phyloP scores from a whole-genome alignment of 148 eudicot genomes.

The Heliosperma pusillum region DNA sequence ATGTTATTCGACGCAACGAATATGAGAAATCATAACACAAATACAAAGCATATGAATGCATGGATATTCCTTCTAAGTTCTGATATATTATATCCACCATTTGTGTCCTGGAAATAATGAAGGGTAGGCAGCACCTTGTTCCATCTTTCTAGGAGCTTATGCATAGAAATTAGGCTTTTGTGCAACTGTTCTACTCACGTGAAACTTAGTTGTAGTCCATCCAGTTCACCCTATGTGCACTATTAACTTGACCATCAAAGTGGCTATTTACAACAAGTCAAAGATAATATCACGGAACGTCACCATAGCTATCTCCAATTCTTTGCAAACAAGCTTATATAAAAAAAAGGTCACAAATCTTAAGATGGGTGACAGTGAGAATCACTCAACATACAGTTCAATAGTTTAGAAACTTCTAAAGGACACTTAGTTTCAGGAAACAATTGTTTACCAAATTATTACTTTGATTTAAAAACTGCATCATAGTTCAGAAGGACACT shows the following conservation, averaged over 20 bases:
- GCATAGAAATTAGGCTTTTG: neutral
- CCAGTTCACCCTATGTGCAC: neutral
- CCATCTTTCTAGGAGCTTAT: neutral
- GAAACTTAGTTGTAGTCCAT: neutral
- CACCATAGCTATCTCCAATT: neutral
- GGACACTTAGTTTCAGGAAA: too few species aligned
- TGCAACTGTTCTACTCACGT: neutral
- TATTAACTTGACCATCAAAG: neutral
- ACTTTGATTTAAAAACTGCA: too few species aligned
- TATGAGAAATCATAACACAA: neutral
- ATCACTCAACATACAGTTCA: neutral
- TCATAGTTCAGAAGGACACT: neutral
- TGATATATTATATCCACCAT: neutral
- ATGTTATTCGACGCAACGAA: neutral
- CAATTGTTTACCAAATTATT: too few species aligned
- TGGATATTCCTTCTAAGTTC: neutral
- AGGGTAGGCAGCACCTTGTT: neutral
- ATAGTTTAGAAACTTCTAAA: too few species aligned
- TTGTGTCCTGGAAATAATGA: neutral
- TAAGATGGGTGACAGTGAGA: neutral
- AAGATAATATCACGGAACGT: neutral
- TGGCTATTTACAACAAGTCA: neutral
- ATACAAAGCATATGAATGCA: neutral
- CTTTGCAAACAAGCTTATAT: neutral
- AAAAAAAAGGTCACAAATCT: neutral